These are phyloP conservation scores for Amylostereum chailletii DNA, from an alignment of 1,284 basidiomycete genomes.

Conservation along the genomic window DNA sequence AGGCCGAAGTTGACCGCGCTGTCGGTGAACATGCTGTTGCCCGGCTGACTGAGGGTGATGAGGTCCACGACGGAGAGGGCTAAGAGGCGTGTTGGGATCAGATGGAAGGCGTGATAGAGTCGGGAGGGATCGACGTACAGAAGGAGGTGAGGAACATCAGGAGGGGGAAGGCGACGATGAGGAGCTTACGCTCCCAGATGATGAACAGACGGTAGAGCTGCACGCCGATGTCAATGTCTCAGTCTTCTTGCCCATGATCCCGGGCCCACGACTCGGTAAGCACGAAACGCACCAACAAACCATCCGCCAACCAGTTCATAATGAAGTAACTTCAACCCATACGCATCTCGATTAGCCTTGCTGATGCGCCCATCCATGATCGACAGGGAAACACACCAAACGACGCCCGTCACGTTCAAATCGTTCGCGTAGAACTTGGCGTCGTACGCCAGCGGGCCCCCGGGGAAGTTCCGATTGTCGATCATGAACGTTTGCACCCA, in stretches of 20 bases:
- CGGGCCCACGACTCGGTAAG: too few species aligned
- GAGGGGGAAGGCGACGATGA: background rate
- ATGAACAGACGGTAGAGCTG: slow-evolving; percentile 3
- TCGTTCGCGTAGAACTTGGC: background rate
- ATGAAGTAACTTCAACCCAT: background rate
- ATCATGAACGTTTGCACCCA: background rate
- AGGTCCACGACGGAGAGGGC: background rate
- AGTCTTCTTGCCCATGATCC: background rate
- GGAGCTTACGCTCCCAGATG: background rate
- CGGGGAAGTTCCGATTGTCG: background rate
- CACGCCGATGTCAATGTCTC: background rate
- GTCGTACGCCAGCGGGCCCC: background rate
- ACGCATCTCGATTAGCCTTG: background rate
- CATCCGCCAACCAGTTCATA: slow-evolving; percentile 3
- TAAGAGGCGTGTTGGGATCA: background rate
- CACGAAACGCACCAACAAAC: slow-evolving; percentile 1
- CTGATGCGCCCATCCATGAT: too few species aligned
- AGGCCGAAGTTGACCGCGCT: slow-evolving; percentile 4
- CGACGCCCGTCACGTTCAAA: background rate
- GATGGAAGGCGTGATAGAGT: background rate
- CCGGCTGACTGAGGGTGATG: slow-evolving; percentile 3
- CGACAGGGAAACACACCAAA: background rate
- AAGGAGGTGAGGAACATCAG: slow-evolving; percentile 1
- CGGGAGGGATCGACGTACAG: background rate
- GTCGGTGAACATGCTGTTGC: background rate